Conservation (phyloP, 768 basidiomycete genomes). For the Heimioporus sp. region DNA sequence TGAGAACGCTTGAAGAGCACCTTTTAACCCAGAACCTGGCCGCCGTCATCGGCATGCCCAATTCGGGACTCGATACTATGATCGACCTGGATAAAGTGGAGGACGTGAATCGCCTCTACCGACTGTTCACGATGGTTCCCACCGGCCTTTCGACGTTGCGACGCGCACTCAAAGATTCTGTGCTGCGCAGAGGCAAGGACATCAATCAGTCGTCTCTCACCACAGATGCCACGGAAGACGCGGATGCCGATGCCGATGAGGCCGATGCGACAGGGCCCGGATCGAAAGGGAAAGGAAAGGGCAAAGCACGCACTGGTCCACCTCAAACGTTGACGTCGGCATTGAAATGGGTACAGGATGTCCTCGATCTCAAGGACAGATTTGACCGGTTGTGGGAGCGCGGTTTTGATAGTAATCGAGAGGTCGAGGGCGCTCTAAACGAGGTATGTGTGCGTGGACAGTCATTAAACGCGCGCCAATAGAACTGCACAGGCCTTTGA, state of each 20-base stretch:
- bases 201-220: conserved; percentile 67
- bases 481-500: conserved; percentile 72
- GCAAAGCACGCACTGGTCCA: conserved; percentile 44
- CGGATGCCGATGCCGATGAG: conserved; percentile 34
- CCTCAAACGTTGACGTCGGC: conserved; percentile 55
- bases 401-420: conserved; percentile 71
- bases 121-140: conserved; percentile 66
- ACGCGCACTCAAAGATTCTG: conserved; percentile 66
- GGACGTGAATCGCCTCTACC: conserved; percentile 78
- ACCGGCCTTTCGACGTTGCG: conserved; percentile 65
- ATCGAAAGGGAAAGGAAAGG: conserved; percentile 53
- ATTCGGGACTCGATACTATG: conserved; percentile 87
- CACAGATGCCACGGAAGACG: conserved; percentile 35
- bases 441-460: conserved; percentile 53
- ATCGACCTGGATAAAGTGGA: conserved; percentile 74
- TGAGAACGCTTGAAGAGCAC: conserved; percentile 70
- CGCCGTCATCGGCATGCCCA: conserved; percentile 73
- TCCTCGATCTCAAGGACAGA: conserved; percentile 88
- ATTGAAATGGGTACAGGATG: conserved; percentile 90
- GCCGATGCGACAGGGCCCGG: conserved; percentile 34
- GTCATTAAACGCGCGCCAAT: conserved; percentile 1
- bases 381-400: conserved; percentile 74
- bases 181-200: conserved; percentile 70
- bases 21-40: conserved; percentile 77
- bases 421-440: conserved; percentile 77